A percentile compares a stretch with the other conserved stretches of the same genome.
Conservation (phyloP, 1,139 yeast species). For the Kurtzmaniella quercitrusa region DNA sequence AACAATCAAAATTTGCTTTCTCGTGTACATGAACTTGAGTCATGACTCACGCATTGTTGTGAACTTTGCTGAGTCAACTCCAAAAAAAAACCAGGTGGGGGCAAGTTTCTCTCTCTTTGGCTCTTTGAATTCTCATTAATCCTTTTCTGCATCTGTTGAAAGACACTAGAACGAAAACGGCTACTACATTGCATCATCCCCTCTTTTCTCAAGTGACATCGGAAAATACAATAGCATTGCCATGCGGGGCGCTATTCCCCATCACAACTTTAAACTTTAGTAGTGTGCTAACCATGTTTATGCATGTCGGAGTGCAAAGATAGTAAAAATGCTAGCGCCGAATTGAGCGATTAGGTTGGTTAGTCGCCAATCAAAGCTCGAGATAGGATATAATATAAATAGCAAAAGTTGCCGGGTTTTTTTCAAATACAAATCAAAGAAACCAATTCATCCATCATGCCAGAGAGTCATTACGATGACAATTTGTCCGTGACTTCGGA, state of each 20-base stretch:
- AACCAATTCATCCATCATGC: too few relatives aligned
- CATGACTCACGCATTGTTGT: background rate
- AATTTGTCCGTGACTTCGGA: constrained; percentile 8
- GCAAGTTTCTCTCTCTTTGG: too few relatives aligned
- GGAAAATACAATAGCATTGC: background rate
- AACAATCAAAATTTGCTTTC: background rate
- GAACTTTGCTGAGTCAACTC: too few relatives aligned
- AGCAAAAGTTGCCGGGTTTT: background rate
- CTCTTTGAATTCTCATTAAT: too few relatives aligned
- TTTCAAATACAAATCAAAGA: background rate
- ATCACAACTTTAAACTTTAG: too few relatives aligned
- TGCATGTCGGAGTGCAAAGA: background rate
- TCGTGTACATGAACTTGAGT: background rate
- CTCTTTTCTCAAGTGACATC: background rate
- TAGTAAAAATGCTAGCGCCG: background rate
- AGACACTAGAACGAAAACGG: background rate
- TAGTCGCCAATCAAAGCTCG: background rate
- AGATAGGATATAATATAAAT: background rate
- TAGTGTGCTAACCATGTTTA: background rate
- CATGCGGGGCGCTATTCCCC: constrained; percentile 1
- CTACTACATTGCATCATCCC: constrained; percentile 1
- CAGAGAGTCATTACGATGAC: constrained; percentile 2
- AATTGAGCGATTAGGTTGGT: background rate
- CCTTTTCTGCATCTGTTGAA: background rate
- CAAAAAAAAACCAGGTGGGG: too few relatives aligned